Evolutionary conservation across 1,139 yeast species (phyloP).

Genomic region (Debaryomycetaceae sp.): DNA sequence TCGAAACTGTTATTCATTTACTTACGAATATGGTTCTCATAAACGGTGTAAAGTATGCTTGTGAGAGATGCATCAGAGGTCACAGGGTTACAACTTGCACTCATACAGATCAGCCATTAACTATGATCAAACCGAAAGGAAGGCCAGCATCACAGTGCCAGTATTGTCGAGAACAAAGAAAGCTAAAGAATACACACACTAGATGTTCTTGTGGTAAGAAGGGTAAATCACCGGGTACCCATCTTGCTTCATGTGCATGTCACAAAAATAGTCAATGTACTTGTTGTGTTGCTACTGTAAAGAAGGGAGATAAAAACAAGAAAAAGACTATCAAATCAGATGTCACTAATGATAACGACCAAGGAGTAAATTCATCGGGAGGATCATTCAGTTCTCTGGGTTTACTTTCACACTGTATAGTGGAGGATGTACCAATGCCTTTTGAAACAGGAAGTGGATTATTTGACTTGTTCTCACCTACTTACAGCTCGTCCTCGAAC

Average conservation of each 20-base stretch:
- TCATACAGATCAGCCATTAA: slow-evolving; percentile 85
- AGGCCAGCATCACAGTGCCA: slow-evolving; percentile 90
- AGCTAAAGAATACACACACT: slow-evolving; percentile 64
- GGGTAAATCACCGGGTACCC: slow-evolving; percentile 45
- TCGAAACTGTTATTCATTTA: not conserved
- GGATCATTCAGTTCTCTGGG: not conserved
- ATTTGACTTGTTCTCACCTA: slow-evolving; percentile 25
- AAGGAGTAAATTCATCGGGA: not conserved
- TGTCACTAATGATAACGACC: slow-evolving; percentile 2
- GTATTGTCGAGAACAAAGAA: slow-evolving; percentile 81
- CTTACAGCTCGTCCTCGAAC: slow-evolving; percentile 6
- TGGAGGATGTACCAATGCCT: slow-evolving; percentile 32
- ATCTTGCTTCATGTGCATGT: slow-evolving; percentile 52
- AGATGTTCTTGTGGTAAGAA: slow-evolving; percentile 70
- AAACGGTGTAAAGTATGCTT: slow-evolving; percentile 92
- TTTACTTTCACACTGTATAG: slow-evolving; percentile 20
- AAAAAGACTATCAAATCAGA: slow-evolving; percentile 14
- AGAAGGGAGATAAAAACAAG: slow-evolving; percentile 23
- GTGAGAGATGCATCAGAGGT: slow-evolving; percentile 94
- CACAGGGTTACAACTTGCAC: slow-evolving; percentile 92
- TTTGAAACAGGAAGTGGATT: slow-evolving; percentile 28
- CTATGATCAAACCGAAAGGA: slow-evolving; percentile 94
- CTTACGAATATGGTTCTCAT: slow-evolving; percentile 64
- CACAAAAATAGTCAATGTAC: slow-evolving; percentile 56
- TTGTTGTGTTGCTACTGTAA: slow-evolving; percentile 35